Conservation (phyloP, 75 land plant genomes). For the Gnetum montanum region DNA sequence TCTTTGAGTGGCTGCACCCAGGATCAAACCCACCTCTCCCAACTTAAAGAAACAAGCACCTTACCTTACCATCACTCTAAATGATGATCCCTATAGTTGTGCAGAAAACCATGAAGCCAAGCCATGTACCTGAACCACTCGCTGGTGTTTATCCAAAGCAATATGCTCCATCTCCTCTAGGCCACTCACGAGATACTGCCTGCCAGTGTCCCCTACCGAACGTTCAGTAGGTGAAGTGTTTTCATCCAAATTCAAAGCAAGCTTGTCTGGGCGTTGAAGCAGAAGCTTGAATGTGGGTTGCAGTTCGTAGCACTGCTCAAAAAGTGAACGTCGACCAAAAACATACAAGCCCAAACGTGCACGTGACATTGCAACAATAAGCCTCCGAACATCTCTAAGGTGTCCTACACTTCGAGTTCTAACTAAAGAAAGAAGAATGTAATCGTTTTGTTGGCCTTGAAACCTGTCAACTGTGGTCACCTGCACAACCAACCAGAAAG, state of each 20-base stretch:
- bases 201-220: constrained; percentile 46
- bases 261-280: constrained; percentile 72
- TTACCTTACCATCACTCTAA: no score
- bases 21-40: no score
- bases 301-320: constrained; percentile 97
- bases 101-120: no score
- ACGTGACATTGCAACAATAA: constrained; percentile 98
- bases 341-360: constrained; percentile 92
- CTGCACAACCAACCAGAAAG: constrained; percentile 18
- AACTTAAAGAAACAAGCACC: no score
- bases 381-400: constrained; percentile 91
- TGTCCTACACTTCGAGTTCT: constrained; percentile 94
- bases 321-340: constrained; percentile 78
- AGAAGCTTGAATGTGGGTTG: constrained; percentile 83
- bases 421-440: constrained; percentile 81
- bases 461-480: constrained; percentile 91
- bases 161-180: constrained; percentile 72
- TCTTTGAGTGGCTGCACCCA: no score
- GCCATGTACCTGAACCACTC: constrained; percentile 32
- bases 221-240: constrained; percentile 44
- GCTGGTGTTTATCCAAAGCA: constrained; percentile 29
- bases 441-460: constrained; percentile 99
- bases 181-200: constrained; percentile 40
- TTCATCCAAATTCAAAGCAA: constrained; percentile 68
- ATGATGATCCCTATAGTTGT: no score